Conservation (phyloP, 106 monocot species). For the Acorus calamus region DNA sequence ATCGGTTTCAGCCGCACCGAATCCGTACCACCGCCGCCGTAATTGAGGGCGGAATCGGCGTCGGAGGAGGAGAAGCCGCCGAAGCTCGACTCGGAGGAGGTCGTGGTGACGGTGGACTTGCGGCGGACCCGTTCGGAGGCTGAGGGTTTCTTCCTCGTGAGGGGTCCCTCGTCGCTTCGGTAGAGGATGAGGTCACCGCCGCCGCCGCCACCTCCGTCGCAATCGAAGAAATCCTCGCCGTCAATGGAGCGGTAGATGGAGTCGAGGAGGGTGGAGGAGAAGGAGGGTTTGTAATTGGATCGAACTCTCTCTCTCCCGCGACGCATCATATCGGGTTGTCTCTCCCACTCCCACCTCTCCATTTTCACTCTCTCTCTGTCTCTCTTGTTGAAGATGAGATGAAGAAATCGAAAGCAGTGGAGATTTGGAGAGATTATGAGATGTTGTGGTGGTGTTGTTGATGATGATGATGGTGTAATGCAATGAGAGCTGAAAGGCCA, state of each 20-base stretch:
- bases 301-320: too few relatives aligned
- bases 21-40: neutral
- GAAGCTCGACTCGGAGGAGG: constrained; percentile 21
- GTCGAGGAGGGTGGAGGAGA: neutral
- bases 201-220: too few relatives aligned
- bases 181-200: neutral
- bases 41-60: constrained; percentile 11
- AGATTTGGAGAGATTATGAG: neutral
- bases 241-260: neutral
- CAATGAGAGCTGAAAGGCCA: too few relatives aligned
- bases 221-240: neutral
- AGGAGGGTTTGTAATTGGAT: too few relatives aligned
- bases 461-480: too few relatives aligned
- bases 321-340: too few relatives aligned
- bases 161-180: neutral
- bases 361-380: neutral
- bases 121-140: neutral
- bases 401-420: neutral
- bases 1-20: constrained; percentile 9
- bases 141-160: neutral
- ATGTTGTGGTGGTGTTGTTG: too few relatives aligned
- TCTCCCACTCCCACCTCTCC: constrained; percentile 6
- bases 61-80: constrained; percentile 29
- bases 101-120: neutral
- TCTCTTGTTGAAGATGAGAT: neutral